Percentiles rank a stretch among this genome's conserved stretches.
These are phyloP conservation scores for Fonsecaea erecta DNA, from an alignment of 2,329 filamentous ascomycete species.

Conservation along the genomic window DNA sequence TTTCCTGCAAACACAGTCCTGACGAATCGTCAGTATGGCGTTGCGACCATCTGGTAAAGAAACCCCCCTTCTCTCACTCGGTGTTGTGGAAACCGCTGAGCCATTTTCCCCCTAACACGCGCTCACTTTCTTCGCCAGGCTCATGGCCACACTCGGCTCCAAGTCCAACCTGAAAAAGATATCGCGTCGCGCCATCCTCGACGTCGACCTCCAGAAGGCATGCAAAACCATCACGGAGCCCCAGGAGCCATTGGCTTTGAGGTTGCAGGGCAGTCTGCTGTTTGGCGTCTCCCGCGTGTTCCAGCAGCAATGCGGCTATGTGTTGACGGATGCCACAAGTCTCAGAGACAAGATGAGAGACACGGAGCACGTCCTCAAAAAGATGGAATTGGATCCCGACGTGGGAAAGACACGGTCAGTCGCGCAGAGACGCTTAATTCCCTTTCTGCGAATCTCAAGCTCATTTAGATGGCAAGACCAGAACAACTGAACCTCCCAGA, in stretches of 20 bases:
- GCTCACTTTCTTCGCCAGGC: constrained; percentile 60
- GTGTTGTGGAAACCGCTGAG: not conserved
- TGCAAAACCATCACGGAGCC: constrained; percentile 87
- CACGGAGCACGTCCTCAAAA: constrained; percentile 64
- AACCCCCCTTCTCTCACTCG: not conserved
- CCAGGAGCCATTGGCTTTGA: constrained; percentile 83
- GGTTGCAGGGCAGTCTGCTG: constrained; percentile 87
- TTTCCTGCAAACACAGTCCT: constrained; percentile 64
- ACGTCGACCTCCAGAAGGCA: constrained; percentile 83
- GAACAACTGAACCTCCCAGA: constrained; percentile 78
- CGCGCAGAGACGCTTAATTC: not conserved
- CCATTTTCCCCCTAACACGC: not conserved
- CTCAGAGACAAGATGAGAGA: constrained; percentile 74
- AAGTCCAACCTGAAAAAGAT: constrained; percentile 73
- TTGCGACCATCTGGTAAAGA: constrained; percentile 86
- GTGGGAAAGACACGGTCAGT: constrained; percentile 74
- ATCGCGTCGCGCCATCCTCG: constrained; percentile 82
- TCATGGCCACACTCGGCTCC: constrained; percentile 83
- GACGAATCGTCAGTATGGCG: constrained; percentile 83
- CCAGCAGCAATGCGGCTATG: constrained; percentile 82
- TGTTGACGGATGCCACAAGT: constrained; percentile 78
- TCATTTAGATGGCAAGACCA: constrained; percentile 56
- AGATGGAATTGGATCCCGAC: constrained; percentile 68
- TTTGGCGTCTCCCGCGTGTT: constrained; percentile 86
- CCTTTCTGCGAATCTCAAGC: not conserved